A percentile compares a stretch with the other conserved stretches of the same genome.
Conservation (phyloP, 306 rosid genomes). For the Quercus ilex region DNA sequence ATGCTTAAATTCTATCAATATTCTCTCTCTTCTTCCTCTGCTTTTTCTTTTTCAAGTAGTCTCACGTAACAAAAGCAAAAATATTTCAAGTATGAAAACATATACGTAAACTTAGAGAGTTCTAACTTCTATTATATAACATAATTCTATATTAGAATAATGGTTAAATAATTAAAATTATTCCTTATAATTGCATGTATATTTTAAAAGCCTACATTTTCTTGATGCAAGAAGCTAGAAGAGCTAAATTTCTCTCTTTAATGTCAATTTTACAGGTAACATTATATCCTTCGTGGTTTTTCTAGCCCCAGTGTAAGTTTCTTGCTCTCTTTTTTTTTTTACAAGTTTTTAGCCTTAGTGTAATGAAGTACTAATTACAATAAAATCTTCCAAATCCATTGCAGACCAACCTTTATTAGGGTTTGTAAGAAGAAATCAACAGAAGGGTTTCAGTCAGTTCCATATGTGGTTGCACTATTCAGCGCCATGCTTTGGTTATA, state of each 20-base stretch:
- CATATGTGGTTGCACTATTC: conserved; percentile 86
- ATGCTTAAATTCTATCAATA: not conserved
- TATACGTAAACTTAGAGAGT: no score
- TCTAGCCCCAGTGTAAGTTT: conserved; percentile 85
- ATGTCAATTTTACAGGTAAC: conserved; percentile 49
- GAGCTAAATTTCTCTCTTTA: not conserved
- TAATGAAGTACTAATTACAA: not conserved
- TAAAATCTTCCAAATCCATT: not conserved
- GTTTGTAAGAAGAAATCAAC: conserved; percentile 90
- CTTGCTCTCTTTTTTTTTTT: not conserved
- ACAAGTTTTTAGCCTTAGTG: not conserved
- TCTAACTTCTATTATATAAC: no score
- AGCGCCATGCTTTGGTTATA: conserved; percentile 92
- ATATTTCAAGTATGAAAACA: no score
- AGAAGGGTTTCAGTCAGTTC: conserved; percentile 81
- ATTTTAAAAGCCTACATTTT: no score
- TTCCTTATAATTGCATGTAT: no score
- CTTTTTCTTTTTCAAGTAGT: not conserved
- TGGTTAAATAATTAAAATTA: no score
- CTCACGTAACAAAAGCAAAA: no score
- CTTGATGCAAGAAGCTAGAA: not conserved
- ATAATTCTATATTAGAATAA: no score
- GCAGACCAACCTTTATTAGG: conserved; percentile 69
- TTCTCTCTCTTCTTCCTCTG: not conserved
- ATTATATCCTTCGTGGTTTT: conserved; percentile 72